These are phyloP conservation scores for Penicillium egyptiacum DNA, from an alignment of 495 filamentous ascomycete species.

Conservation along the genomic window DNA sequence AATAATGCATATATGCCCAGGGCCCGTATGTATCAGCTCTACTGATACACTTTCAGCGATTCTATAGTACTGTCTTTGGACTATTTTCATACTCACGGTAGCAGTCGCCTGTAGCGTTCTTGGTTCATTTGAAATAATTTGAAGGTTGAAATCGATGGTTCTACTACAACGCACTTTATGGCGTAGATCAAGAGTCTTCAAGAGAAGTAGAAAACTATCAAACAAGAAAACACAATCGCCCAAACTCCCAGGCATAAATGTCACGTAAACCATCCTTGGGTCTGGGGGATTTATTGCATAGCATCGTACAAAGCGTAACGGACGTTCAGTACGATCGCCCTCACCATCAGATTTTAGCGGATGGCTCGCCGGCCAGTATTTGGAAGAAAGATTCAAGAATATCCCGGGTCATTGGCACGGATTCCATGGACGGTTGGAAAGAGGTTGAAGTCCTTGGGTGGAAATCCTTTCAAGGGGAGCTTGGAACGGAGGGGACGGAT, in stretches of 20 bases:
- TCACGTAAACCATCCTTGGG: conserved; percentile 10
- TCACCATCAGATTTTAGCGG: conserved; percentile 4
- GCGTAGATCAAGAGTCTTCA: neutral
- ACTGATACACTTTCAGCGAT: neutral
- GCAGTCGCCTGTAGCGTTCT: neutral
- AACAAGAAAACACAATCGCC: neutral
- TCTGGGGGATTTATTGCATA: conserved; percentile 18
- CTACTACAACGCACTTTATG: conserved; percentile 16
- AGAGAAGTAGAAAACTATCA: neutral
- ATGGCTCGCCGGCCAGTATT: conserved; percentile 8
- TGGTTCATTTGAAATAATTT: neutral
- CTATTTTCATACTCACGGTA: neutral
- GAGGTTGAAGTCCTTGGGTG: conserved; percentile 6
- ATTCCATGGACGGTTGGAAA: conserved; percentile 7
- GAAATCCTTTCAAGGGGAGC: conserved; percentile 21
- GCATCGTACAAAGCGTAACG: conserved; percentile 32
- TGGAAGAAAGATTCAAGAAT: neutral
- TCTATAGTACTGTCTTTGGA: neutral
- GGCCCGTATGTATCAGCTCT: neutral
- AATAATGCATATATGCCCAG: neutral
- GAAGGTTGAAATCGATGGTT: conserved; percentile 7
- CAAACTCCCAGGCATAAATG: conserved; percentile 14
- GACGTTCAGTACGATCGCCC: conserved; percentile 10
- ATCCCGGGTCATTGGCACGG: conserved; percentile 11
- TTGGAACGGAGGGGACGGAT: conserved; percentile 25